Base-by-base conservation (phyloP, 306 rosid genomes). In the Castanopsis chinensis region DNA sequence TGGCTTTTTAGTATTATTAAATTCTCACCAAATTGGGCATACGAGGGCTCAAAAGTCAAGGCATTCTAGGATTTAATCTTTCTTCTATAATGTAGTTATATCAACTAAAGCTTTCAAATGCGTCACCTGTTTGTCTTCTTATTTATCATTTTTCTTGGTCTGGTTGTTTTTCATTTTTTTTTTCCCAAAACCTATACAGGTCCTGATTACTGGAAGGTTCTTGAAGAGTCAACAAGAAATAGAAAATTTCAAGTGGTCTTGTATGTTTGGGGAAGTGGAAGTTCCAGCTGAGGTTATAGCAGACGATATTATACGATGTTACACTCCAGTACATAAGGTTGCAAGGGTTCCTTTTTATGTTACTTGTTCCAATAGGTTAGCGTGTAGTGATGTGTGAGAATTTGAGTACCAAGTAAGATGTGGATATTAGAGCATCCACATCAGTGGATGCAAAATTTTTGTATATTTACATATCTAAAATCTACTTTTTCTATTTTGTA, bases 181-280 rank as follows among this genome's bases (percentile, higher is more conserved):
- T 60, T 45, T 27, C 58, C 78, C 49, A 67, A 60, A 57, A 65
- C 57, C 58, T 37, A 10, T 74, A 41, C 87, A 92, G 98, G 93
- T 94, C 84, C 81, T 92, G 76, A 83, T 94, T 78, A 89, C 91
- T 2, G 97, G 98, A 69, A 83, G 76, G 75, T 92, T 94, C 84
- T 86, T 92, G 84, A 89, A 76, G 74, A 78, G 81, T 74, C 89
- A 74, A 25, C 85, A 87, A 72, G 91, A 84, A 76, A 87, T 79
- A 64, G 92, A 86, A 87, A 78, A 56, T 58, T 81, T 80, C 79
- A 83, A 89, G 74, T 94, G 96, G 96, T 92, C 97, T 14, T 91
- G 96, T 76, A 92, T 94, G 98, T 94, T 94, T 83, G 97, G 98
- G 12, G 94, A 92, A 82, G 84, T 90, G 73, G 98, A 94, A 87